phyloP scores from a whole-genome alignment of 441 rosid species.

The Eruca vesicaria region DNA sequence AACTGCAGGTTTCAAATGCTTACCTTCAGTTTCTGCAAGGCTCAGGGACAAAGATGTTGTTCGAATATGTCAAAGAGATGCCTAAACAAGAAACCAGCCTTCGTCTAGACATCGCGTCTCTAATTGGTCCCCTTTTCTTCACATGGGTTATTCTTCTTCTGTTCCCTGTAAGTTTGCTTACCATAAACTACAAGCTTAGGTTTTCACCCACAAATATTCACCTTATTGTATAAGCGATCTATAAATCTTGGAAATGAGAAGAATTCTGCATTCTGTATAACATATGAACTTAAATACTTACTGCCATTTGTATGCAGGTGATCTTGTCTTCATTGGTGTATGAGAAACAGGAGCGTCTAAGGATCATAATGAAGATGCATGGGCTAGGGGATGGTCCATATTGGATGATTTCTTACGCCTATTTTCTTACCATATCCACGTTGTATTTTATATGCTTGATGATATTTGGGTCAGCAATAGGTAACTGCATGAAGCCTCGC shows the following conservation, averaged over 20 bases:
- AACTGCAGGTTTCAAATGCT: conserved; percentile 76
- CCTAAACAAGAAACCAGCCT: conserved; percentile 55
- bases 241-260: conserved; percentile 32
- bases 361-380: conserved; percentile 99
- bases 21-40: conserved; percentile 70
- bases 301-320: conserved; percentile 49
- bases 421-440: conserved; percentile 69
- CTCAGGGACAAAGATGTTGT: conserved; percentile 56
- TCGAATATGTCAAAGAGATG: conserved; percentile 88
- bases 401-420: conserved; percentile 86
- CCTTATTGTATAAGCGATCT: neutral
- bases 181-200: neutral
- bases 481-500: conserved; percentile 1
- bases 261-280: conserved; percentile 32
- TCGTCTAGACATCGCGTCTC: conserved; percentile 70
- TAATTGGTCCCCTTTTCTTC: conserved; percentile 89
- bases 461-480: conserved; percentile 68
- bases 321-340: conserved; percentile 76
- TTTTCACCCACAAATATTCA: neutral
- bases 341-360: conserved; percentile 79
- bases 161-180: conserved; percentile 78
- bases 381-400: conserved; percentile 98
- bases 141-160: conserved; percentile 37
- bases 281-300: conserved; percentile 2
- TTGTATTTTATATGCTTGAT: conserved; percentile 73